Base-by-base conservation (phyloP, 306 rosid genomes). In the Medicago arabica region DNA sequence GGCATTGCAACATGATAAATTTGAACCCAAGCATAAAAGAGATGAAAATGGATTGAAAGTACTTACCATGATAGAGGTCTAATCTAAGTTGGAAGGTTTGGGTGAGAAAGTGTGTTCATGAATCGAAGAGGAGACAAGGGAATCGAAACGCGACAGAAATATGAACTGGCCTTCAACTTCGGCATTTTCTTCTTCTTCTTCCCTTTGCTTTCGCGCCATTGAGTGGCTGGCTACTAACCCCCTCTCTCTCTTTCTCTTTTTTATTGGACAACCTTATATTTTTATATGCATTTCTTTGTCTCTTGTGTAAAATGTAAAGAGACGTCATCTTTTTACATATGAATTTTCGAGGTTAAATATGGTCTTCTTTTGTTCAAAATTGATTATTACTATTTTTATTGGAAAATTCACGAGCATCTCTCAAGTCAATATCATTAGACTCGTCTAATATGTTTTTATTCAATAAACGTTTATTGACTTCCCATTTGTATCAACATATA, bases 131-230 rank as follows among this genome's bases (percentile, higher is more conserved):
- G 3, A 25, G 28, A 25, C 1, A 21, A 21, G 2, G 34, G 34
- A 59, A 73, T 68, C 19, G 59, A 49, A 50, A 67, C 51, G 28
- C 13, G 55, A 64, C 8, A 67, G 69, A 9, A 67, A 62, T 82
- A 80, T 53, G 89, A 53, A 73, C 28, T 23, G 28, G 8, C 91
- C 98, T 88, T 83, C 83, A 83, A 83, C 80, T 87, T 93, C 97
- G 98, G 90, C 82, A 77, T 76, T 66, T 77, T 83, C 78, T 69
- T 81, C 80, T 69, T 81, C 80, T 17, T 65, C 72, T 74, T 81
- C 83, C 97, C 97, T 81, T 81, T 67, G 44, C 84, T 84, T 91
- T 87, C 98, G 96, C 98, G 89, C 96, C 97, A 87, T 83, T 79
- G 82, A 77, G 88, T 88, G 97, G 97, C 80, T 80, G 67, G 85